Base-by-base conservation (phyloP, 768 basidiomycete species). In the Lactifluus echinatus region DNA sequence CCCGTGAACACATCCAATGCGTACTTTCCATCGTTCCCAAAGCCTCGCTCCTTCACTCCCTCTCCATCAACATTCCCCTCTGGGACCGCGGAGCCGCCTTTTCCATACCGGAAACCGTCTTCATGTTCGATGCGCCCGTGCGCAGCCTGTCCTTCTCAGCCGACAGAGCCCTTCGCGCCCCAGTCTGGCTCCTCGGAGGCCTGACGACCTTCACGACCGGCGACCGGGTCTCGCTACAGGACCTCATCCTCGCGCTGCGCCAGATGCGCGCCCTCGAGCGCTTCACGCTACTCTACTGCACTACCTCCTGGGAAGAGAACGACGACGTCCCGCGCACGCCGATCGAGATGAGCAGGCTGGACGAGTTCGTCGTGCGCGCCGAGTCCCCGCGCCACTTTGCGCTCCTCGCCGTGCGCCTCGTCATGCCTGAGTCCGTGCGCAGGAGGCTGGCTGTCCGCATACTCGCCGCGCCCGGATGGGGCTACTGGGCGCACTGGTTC, bases 361-460 rank as follows among this genome's bases (percentile, higher is more conserved):
- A 52, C 23, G 39, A 15, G 37, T 48, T 57, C 19, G 21, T 21
- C 45, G 51, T 57, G 37, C 21, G 46, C 23, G 52, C 50, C 11
- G 56, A 48, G 12, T 48, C 56, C n/a, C 50, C 51, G n/a, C 56
- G 51, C 8, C 51, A 53, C 21, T 57, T 57, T 26, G 56, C 34
- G 29, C 23, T 52, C 8, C 56, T 53, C 45, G 37, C 51, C 23
- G 47, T 10, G 50, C 51, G 23, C 28, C 45, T 57, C n/a, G 14
- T 12, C 23, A 52, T 57, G 1, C 56, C 56, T 0, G 29, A 42
- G 21, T n/a, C 28, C 1, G 51, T 39, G 14, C 46, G 45, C 8
- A 57, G 23, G 37, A 46, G 45, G 31, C 56, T 57, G 14, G 21
- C 37, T 0, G 39, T 57, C 2, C 44, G 8, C 56, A 53, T n/a